Base-by-base conservation (phyloP, 2,329 filamentous ascomycete genomes). In the Xylaria sp. region DNA sequence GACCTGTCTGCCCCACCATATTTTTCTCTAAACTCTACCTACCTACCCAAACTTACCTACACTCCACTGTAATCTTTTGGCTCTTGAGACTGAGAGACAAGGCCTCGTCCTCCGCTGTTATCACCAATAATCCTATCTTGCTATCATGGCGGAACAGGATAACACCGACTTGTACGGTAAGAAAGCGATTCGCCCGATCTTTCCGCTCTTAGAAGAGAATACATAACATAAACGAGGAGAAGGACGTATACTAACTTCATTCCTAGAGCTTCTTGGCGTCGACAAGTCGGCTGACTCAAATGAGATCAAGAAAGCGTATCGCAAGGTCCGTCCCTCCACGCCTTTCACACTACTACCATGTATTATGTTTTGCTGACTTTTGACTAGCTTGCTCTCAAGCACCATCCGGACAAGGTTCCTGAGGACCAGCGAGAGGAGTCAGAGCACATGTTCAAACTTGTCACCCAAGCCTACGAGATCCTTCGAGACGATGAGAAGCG, bases 381-480 rank as follows among this genome's bases (percentile, higher is more conserved):
- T 20, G 66, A 37, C 25, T 75, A 97, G 94, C 91, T 94, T 73
- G 94, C 95, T 13, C 87, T 98, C 63, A 89, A 90, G 80, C 92
- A 94, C 78, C 96, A 99, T 79, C 96, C 96, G 56, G 96, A 99
- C 84, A 99, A 99, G 84, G 96, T 97, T 66, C 86, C 94, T 75
- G 93, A 95, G 81, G 90, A 92, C 34, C 90, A 94, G 78, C 91
- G 95, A 75, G 91, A 90, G 79, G 92, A 91, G 74, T 94, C 96
- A 69, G 96, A 98, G 81, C 87, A 90, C 78, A 94, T 91, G 78
- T 99, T 99, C 90, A 99, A 99, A 84, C 85, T 90, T 65, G 91
- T 97, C 67, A 94, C 92, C 69, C 92, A 97, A 83, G 96, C 96
- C 75, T 99, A 99, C 85, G 96, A 99, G 80, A 98, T 99, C 79